Evolutionary conservation across 305 asterid genomes (phyloP).

Genomic region (Fraxinus floribunda): DNA sequence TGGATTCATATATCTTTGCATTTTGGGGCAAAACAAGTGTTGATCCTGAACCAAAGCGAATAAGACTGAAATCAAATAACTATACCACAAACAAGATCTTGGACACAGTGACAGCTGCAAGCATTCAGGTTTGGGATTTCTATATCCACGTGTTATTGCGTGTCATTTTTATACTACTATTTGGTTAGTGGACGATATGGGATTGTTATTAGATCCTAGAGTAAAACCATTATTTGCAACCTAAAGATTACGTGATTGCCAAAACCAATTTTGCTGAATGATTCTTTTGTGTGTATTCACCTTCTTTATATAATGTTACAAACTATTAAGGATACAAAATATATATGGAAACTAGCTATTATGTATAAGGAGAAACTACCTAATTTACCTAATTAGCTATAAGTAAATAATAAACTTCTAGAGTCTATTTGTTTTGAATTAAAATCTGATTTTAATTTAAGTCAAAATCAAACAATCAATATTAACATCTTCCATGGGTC

Average conservation of each 20-base stretch:
- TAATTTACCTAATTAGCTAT: too few relatives aligned
- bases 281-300: too few relatives aligned
- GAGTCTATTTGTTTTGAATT: too few relatives aligned
- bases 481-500: too few relatives aligned
- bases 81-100: slow-evolving; percentile 75
- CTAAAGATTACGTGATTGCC: not conserved
- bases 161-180: not conserved
- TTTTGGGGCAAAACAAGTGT: slow-evolving; percentile 77
- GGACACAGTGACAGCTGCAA: slow-evolving; percentile 82
- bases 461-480: too few relatives aligned
- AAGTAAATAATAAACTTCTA: too few relatives aligned
- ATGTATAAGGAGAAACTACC: too few relatives aligned
- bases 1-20: slow-evolving; percentile 77
- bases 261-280: too few relatives aligned
- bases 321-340: too few relatives aligned
- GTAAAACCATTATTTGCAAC: slow-evolving; percentile 5
- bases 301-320: too few relatives aligned
- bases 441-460: too few relatives aligned
- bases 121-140: slow-evolving; percentile 73
- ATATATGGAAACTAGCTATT: too few relatives aligned
- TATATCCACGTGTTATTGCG: not conserved
- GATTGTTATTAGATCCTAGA: slow-evolving; percentile 11
- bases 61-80: slow-evolving; percentile 76
- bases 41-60: slow-evolving; percentile 65
- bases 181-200: not conserved